These are phyloP conservation scores for Ceratocystis harringtonii DNA, from an alignment of 2,329 filamentous ascomycete genomes.

Conservation along the genomic window DNA sequence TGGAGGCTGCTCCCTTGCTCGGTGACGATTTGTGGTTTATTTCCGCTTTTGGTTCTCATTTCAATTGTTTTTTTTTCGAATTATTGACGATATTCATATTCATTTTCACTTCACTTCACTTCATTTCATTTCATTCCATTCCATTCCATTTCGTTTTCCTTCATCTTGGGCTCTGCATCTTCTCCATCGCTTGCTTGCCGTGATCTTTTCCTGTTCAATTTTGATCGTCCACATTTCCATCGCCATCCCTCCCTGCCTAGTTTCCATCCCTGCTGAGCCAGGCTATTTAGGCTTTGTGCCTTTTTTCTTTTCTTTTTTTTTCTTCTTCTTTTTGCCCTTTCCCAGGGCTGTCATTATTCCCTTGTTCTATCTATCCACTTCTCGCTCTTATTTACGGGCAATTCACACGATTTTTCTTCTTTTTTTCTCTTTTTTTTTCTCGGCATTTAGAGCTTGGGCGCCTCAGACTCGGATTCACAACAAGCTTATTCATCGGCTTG, in stretches of 20 bases:
- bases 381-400: too few relatives aligned
- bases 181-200: background rate
- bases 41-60: background rate
- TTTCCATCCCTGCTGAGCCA: background rate
- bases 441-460: background rate
- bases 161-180: background rate
- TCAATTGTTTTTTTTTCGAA: too few relatives aligned
- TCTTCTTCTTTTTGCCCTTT: conserved; percentile 5
- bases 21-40: too few relatives aligned
- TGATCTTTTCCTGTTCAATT: background rate
- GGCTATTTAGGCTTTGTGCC: background rate
- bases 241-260: background rate
- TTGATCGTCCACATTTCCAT: background rate
- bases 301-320: background rate
- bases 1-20: background rate
- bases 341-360: background rate
- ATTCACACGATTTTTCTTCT: background rate
- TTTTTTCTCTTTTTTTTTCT: background rate
- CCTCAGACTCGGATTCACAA: background rate
- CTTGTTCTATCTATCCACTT: too few relatives aligned
- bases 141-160: background rate
- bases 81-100: too few relatives aligned
- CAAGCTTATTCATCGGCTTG: background rate
- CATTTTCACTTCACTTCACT: too few relatives aligned
- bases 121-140: too few relatives aligned